Evolutionary conservation across 2,329 filamentous ascomycete genomes (phyloP), one percentile per base, ranked within the genome.

Genomic region (Aspergillus transmontanensis): DNA sequence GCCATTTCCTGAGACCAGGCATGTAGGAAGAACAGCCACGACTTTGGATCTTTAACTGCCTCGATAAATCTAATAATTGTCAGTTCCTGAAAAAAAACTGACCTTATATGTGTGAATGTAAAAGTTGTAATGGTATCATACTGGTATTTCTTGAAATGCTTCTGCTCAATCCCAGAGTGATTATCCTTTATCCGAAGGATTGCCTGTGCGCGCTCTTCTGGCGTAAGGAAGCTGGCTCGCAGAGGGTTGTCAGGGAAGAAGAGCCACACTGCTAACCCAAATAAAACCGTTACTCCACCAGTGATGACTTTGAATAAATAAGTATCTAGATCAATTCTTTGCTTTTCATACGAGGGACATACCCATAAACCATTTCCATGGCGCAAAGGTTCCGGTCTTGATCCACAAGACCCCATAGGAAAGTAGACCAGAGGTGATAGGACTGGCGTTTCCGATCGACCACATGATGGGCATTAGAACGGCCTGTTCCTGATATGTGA

Each of bases 361-460:
- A 76, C 76, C 72, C 76, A 79, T 79, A 36, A 79, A 75, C 76
- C 74, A 78, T 63, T 74, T 79, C 77, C 77, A 79, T 4, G 77
- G 73, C 9, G 72, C 69, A 61, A 80, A 78, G n/a, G 58, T 70
- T 6, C 68, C 70, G 0, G 77, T 78, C 6, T 77, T 66, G 32
- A 78, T 78, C 70, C 73, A 81, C 3, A 82, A 73, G 0, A 81
- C 72, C 1, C 79, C 80, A 58, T 82, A 81, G 0, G 79, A 76
- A 3, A 81, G 70, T 28, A 81, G 75, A 0, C 76, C 79, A 0
- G 78, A 76, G 2, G 72, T 71, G 23, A 81, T 75, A 11, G 79
- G 79, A 0, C 79, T 78, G 2, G 75, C 72, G 45, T 78, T 78
- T 1, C 77, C 77, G 30, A 77, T 72, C 4, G 77, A 76, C 77